Evolutionary conservation across 805 yeast genomes (phyloP).

Genomic region (Candida mattraensis): DNA sequence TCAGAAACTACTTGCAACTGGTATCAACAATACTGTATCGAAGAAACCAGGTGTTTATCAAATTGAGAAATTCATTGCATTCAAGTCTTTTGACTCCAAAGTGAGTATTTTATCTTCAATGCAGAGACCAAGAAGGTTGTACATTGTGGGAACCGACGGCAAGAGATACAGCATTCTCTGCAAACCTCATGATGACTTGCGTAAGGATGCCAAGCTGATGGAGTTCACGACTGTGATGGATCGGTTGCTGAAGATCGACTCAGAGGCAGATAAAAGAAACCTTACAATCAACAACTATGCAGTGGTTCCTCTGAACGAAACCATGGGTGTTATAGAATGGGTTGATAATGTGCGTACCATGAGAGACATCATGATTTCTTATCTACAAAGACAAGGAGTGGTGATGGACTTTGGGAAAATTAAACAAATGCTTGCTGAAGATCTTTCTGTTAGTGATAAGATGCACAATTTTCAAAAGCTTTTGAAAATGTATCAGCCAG

Average conservation of each 20-base stretch:
- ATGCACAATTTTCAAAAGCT: slow-evolving; percentile 37
- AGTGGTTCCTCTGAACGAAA: slow-evolving; percentile 83
- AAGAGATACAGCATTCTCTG: slow-evolving; percentile 71
- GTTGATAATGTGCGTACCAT: slow-evolving; percentile 75
- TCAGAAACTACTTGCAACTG: slow-evolving; percentile 59
- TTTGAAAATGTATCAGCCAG: slow-evolving; percentile 53
- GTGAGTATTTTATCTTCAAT: slow-evolving; percentile 77
- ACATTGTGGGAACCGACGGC: slow-evolving; percentile 77
- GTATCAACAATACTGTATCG: slow-evolving; percentile 42
- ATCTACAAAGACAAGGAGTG: slow-evolving; percentile 26
- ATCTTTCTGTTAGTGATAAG: slow-evolving; percentile 30
- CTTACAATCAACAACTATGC: slow-evolving; percentile 78
- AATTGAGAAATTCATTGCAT: slow-evolving; percentile 42
- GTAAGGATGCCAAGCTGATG: slow-evolving; percentile 94
- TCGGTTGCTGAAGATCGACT: slow-evolving; percentile 61
- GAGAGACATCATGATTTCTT: slow-evolving; percentile 52
- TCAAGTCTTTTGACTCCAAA: slow-evolving; percentile 60
- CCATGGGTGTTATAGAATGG: slow-evolving; percentile 89
- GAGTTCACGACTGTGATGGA: slow-evolving; percentile 88
- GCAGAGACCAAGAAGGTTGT: slow-evolving; percentile 82
- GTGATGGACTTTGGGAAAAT: slow-evolving; percentile 30
- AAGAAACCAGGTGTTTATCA: slow-evolving; percentile 22
- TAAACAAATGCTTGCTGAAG: slow-evolving; percentile 26
- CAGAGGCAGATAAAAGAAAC: slow-evolving; percentile 71
- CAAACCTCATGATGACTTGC: slow-evolving; percentile 84